Percentiles rank a stretch among this genome's conserved stretches.
Evolutionary conservation across 495 filamentous ascomycete genomes (phyloP).

Genomic region (Penicillium lagena): DNA sequence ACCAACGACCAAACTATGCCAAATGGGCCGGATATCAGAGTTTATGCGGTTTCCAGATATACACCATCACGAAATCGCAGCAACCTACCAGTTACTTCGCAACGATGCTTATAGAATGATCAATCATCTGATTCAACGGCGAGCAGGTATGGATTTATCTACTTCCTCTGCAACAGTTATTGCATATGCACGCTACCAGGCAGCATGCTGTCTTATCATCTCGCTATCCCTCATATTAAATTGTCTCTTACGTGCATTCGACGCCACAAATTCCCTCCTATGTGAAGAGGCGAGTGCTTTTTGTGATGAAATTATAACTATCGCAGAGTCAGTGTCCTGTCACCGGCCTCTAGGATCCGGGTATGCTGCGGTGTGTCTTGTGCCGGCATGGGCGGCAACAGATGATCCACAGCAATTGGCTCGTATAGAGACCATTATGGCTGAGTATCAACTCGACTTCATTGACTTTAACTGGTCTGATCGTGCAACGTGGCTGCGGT

Average conservation of each 20-base stretch:
- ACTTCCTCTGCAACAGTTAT: not conserved
- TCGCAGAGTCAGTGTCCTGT: slow-evolving; percentile 3
- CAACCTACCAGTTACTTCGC: slow-evolving; percentile 9
- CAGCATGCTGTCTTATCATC: slow-evolving; percentile 15
- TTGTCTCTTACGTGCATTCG: slow-evolving; percentile 16
- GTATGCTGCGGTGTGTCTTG: slow-evolving; percentile 13
- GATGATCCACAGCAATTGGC: slow-evolving; percentile 1
- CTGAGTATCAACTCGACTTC: slow-evolving; percentile 12
- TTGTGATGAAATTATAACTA: slow-evolving; percentile 12
- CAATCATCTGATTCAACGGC: slow-evolving; percentile 2
- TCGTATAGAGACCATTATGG: slow-evolving; percentile 2
- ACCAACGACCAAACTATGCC: slow-evolving; percentile 6
- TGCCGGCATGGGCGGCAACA: slow-evolving; percentile 11
- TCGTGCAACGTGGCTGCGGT: slow-evolving; percentile 23
- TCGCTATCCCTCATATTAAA: slow-evolving; percentile 24
- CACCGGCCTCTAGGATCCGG: slow-evolving; percentile 18
- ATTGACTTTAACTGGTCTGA: slow-evolving; percentile 5
- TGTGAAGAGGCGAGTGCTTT: slow-evolving; percentile 8
- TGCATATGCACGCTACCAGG: slow-evolving; percentile 14
- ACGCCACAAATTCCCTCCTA: slow-evolving; percentile 8
- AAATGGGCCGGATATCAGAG: slow-evolving; percentile 13
- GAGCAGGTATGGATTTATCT: not conserved
- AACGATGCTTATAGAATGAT: slow-evolving; percentile 8
- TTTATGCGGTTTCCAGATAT: slow-evolving; percentile 12
- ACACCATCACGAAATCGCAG: slow-evolving; percentile 15